Evolutionary conservation across 805 yeast genomes (phyloP), one percentile per base, ranked within the genome.

Genomic region (Allodekkera sacchari): DNA sequence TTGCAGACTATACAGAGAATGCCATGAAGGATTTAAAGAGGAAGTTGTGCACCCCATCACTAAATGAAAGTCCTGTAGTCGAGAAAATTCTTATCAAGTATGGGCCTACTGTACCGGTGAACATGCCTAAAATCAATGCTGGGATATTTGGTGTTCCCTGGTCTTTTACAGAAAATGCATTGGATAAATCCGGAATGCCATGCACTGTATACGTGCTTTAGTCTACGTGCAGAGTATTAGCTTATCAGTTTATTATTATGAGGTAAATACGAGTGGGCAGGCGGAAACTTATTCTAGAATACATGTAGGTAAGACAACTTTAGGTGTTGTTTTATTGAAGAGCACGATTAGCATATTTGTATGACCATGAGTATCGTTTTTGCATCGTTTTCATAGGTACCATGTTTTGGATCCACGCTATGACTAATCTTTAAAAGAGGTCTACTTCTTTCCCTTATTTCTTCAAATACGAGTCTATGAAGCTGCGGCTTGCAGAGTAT

Each of bases 121-220:
- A 66, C 40, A 71, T 84, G 80, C 94, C 95, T 15, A 67, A 68
- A 51, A 83, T 84, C 42, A 84, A 84, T 44, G 70, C 89, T 19
- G 94, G 94, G 0, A 70, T 84, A 3, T 84, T 83, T 52, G 68
- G 68, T 1, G 87, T 82, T 6, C 92, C 94, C 0, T 83, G 94
- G 94, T 66, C 62, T 10, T 41, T 64, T 8, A 83, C 94, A 0
- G 89, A 75, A 47, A 44, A 37, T 11, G 69, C 69, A 0, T 47
- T 84, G 35, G 35, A 54, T 12, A 45, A 57, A 15, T 36, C 52
- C 4, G 51, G 44, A 7, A 36, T 65, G 18, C 41, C 54, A 5
- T 63, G 65, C 33, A 59, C 57, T 21, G 81, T 77, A 8, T 76
- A 66, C 43, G 67, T 59, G n/a, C 33, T 71, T 18, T 63, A 32